Evolutionary conservation across 441 rosid genomes (phyloP).

Genomic region (Corymbia calophylla): DNA sequence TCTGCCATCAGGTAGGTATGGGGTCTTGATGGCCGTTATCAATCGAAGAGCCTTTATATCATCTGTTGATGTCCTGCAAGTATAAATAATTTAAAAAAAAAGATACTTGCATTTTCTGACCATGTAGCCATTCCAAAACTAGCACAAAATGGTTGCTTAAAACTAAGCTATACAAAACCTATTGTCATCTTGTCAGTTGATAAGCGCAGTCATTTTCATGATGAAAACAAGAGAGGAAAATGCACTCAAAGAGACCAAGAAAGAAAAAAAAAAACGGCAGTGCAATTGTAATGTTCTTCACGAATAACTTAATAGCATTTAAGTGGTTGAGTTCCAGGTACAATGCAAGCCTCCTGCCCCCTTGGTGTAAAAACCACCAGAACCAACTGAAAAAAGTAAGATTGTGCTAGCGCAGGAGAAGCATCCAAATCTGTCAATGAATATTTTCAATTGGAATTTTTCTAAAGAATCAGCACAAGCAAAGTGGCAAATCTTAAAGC

Average conservation of each 20-base stretch:
- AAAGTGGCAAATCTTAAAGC: background rate
- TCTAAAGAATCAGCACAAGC: background rate
- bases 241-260: background rate
- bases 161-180: background rate
- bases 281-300: background rate
- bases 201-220: background rate
- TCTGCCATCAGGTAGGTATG: slow-evolving; percentile 86
- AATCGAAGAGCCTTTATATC: slow-evolving; percentile 66
- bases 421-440: background rate
- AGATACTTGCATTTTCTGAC: background rate
- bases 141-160: background rate
- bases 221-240: background rate
- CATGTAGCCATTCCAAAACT: background rate
- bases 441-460: background rate
- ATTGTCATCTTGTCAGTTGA: background rate
- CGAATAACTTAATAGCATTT: background rate
- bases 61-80: slow-evolving; percentile 54
- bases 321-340: background rate
- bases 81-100: background rate
- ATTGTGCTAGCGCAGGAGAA: background rate
- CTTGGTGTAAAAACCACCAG: background rate
- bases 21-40: slow-evolving; percentile 85
- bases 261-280: background rate
- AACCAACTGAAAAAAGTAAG: background rate
- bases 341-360: background rate